A percentile compares a stretch with the other conserved stretches of the same genome.
Evolutionary conservation across 1,284 basidiomycete species (phyloP).

Genomic region (Cryptococcus hybrid): DNA sequence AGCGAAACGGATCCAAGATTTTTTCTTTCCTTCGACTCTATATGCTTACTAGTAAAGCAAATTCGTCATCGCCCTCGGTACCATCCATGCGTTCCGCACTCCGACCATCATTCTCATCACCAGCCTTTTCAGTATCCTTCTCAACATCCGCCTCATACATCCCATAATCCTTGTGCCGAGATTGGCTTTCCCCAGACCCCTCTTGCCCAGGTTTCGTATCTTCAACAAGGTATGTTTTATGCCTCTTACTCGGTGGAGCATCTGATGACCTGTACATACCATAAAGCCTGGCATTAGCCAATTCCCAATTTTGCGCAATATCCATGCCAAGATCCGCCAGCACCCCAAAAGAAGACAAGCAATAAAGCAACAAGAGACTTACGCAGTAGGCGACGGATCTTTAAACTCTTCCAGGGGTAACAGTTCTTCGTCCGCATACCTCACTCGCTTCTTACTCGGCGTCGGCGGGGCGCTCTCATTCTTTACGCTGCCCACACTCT

Average conservation of each 20-base stretch:
- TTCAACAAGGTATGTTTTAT: constrained; percentile 21
- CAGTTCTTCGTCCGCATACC: constrained; percentile 43
- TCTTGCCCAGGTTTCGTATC: constrained; percentile 11
- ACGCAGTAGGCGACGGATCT: constrained; percentile 28
- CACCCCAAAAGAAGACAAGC: too few species aligned
- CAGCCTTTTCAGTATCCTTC: neutral
- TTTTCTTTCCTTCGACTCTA: too few species aligned
- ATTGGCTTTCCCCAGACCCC: constrained; percentile 16
- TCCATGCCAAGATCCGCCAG: too few species aligned
- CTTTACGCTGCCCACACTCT: neutral
- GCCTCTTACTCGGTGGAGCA: constrained; percentile 20
- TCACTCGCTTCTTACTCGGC: constrained; percentile 37
- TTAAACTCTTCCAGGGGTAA: constrained; percentile 34
- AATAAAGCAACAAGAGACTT: neutral
- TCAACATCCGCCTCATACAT: constrained; percentile 1
- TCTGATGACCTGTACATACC: neutral
- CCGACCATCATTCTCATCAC: neutral
- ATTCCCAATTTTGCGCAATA: too few species aligned
- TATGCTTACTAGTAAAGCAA: constrained; percentile 34
- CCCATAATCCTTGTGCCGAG: constrained; percentile 8
- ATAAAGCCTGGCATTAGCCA: too few species aligned
- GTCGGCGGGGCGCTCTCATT: constrained; percentile 18
- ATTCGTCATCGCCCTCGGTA: constrained; percentile 35
- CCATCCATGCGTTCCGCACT: constrained; percentile 1
- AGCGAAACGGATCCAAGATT: too few species aligned